phyloP scores from a whole-genome alignment of 208 protist genomes.

The Porcisia deanei region DNA sequence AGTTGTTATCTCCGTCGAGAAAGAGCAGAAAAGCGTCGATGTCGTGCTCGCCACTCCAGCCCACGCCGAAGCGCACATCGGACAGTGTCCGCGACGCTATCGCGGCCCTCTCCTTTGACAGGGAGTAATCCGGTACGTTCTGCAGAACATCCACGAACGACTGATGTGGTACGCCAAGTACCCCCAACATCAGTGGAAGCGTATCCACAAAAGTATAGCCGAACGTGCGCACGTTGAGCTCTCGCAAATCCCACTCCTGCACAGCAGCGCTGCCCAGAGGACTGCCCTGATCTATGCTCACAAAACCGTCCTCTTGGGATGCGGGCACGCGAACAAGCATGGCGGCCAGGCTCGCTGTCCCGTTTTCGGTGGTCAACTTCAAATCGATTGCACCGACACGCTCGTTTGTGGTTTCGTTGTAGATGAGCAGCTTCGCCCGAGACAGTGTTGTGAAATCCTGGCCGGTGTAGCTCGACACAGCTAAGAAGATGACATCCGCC shows the following conservation, averaged over 20 bases:
- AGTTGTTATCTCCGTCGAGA: constrained; percentile 66
- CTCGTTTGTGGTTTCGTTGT: constrained; percentile 74
- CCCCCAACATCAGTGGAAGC: constrained; percentile 72
- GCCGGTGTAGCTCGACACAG: constrained; percentile 79
- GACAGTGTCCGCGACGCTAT: constrained; percentile 40
- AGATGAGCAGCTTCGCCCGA: constrained; percentile 42
- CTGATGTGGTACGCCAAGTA: constrained; percentile 51
- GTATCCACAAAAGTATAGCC: constrained; percentile 85
- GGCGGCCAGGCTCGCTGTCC: constrained; percentile 61
- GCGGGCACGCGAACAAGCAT: constrained; percentile 65
- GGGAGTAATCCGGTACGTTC: constrained; percentile 64
- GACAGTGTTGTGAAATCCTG: constrained; percentile 60
- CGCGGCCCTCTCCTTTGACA: constrained; percentile 42
- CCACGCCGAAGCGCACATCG: constrained; percentile 84
- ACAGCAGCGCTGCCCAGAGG: neutral
- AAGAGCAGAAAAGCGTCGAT: constrained; percentile 81
- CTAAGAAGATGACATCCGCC: constrained; percentile 71
- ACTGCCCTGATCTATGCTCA: neutral
- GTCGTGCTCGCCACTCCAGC: constrained; percentile 79
- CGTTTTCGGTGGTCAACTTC: constrained; percentile 52
- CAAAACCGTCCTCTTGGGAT: neutral
- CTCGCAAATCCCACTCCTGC: constrained; percentile 67
- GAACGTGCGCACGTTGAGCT: constrained; percentile 75
- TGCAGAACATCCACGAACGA: constrained; percentile 51
- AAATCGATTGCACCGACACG: constrained; percentile 63